Conservation (phyloP, 768 basidiomycete genomes). For the Fomitopsis serialis region DNA sequence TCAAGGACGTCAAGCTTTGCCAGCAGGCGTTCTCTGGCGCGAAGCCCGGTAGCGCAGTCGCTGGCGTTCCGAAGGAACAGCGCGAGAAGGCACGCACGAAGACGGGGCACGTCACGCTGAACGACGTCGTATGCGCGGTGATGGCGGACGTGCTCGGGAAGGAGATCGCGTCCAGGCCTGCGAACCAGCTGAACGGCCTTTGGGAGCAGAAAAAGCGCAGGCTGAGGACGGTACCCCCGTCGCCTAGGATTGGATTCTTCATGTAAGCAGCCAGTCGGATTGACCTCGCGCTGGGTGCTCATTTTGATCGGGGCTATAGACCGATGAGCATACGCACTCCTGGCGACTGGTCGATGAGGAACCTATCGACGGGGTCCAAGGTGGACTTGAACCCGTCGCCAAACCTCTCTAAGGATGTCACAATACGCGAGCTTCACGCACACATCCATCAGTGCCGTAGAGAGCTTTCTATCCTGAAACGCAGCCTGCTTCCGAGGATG, state of each 20-base stretch:
- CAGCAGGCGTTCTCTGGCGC: conserved; percentile 20
- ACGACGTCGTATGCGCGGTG: conserved; percentile 20
- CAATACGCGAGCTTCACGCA: conserved; percentile 11
- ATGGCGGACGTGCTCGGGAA: conserved; percentile 17
- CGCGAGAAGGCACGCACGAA: conserved; percentile 7
- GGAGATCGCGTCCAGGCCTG: conserved; percentile 9
- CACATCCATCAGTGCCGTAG: conserved; percentile 19
- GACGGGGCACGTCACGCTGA: conserved; percentile 17
- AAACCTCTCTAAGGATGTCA: conserved; percentile 1
- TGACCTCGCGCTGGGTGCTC: neutral
- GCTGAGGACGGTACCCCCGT: conserved; percentile 9
- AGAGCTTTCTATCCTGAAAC: conserved; percentile 17
- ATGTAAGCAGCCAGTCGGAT: conserved; percentile 10
- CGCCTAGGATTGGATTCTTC: conserved; percentile 18
- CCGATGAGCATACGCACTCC: conserved; percentile 19
- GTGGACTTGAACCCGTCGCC: conserved; percentile 16
- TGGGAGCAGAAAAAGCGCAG: conserved; percentile 5
- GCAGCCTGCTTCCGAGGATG: conserved; percentile 12
- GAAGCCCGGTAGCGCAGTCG: conserved; percentile 10
- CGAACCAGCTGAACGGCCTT: neutral
- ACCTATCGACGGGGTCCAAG: conserved; percentile 16
- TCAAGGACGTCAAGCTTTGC: conserved; percentile 17
- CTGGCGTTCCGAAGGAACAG: conserved; percentile 13
- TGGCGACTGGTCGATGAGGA: conserved; percentile 22
- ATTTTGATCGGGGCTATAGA: neutral